Conservation (phyloP, 176 grass and related monocot genomes). For the Leersia perrieri region DNA sequence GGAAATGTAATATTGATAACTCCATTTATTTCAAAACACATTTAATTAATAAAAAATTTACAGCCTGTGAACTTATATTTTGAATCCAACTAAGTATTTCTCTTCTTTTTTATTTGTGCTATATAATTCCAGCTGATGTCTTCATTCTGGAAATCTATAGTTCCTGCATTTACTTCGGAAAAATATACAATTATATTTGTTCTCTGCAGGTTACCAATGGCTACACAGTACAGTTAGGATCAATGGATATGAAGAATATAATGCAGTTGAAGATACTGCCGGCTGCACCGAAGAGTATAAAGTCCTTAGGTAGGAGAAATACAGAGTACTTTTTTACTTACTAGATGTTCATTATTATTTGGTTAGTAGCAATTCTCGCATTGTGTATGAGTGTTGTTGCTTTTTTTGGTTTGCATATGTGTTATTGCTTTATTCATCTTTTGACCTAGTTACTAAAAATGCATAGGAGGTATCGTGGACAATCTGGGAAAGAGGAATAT, state of each 20-base stretch:
- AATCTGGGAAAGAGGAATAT: slow-evolving; percentile 74
- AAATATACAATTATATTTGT: not conserved
- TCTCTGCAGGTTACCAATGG: slow-evolving; percentile 74
- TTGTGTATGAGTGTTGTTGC: no score
- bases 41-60: no score
- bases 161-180: no score
- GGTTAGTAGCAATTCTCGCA: not conserved
- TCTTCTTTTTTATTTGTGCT: no score
- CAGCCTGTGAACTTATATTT: no score
- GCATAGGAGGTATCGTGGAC: slow-evolving; percentile 62
- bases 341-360: not conserved
- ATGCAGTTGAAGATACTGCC: slow-evolving; percentile 78
- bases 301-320: slow-evolving; percentile 52
- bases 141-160: no score
- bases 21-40: not conserved
- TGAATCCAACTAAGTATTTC: no score
- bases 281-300: slow-evolving; percentile 88
- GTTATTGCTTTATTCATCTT: not conserved
- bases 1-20: not conserved
- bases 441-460: not conserved
- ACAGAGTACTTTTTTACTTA: not conserved
- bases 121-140: no score
- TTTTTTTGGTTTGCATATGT: not conserved
- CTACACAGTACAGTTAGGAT: slow-evolving; percentile 78
- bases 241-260: slow-evolving; percentile 95